Percentiles rank a stretch among this genome's conserved stretches.
These are phyloP conservation scores for Ettlia oleoabundans DNA, from an alignment of 139 green algal genomes.

Conservation along the genomic window DNA sequence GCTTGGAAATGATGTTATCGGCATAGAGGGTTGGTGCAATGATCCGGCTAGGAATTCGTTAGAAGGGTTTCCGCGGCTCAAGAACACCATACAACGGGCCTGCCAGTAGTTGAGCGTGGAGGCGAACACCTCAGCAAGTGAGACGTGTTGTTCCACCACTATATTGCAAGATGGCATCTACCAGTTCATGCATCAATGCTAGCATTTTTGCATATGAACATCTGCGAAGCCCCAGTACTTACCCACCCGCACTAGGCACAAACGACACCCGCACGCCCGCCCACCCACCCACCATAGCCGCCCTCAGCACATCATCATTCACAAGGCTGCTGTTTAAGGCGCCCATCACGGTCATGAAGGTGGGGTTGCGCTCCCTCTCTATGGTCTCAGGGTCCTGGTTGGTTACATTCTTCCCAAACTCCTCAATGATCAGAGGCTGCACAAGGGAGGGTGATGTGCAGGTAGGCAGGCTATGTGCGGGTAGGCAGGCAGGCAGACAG, in stretches of 20 bases:
- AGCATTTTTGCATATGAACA: background rate
- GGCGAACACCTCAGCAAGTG: background rate
- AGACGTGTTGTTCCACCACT: background rate
- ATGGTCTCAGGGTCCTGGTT: conserved; percentile 20
- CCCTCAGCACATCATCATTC: conserved; percentile 14
- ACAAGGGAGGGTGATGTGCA: background rate
- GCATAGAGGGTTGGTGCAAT: too few species aligned
- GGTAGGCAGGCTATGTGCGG: background rate
- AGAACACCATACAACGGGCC: too few species aligned
- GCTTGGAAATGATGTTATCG: too few species aligned
- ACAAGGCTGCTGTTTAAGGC: conserved; percentile 6
- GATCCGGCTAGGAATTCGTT: too few species aligned
- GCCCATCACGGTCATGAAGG: conserved; percentile 19
- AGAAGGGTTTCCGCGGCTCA: too few species aligned
- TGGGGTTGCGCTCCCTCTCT: conserved; percentile 25
- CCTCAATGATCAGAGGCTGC: conserved; percentile 62
- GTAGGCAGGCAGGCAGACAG: background rate
- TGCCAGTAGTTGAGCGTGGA: background rate
- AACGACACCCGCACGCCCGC: too few species aligned
- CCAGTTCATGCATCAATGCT: background rate
- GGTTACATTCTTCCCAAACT: conserved; percentile 62
- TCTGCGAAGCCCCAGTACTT: background rate
- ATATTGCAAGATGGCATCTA: background rate
- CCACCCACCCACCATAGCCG: too few species aligned
- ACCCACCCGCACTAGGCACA: background rate